These are phyloP conservation scores for Apophysomyces trapeziformis DNA, from an alignment of 371 early-diverging fungal species.

Conservation along the genomic window DNA sequence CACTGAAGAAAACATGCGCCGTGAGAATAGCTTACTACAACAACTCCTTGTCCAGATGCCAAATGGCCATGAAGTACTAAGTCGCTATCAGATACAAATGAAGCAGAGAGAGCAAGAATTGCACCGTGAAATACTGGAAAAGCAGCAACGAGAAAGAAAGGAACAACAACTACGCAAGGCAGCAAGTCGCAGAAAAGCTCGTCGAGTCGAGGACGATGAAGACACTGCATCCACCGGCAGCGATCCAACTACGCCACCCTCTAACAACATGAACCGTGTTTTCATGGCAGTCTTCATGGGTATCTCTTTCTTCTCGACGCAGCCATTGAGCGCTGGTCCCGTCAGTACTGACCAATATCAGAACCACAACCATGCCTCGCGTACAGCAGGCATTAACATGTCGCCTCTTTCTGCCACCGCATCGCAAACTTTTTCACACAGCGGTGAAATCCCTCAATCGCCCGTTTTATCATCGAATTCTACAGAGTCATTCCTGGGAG, in stretches of 20 bases:
- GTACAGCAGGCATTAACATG: slow-evolving; percentile 30
- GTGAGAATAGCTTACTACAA: slow-evolving; percentile 58
- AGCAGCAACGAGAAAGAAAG: slow-evolving; percentile 31
- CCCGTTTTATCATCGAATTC: background rate
- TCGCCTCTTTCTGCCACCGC: slow-evolving; percentile 1
- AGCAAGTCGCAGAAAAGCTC: slow-evolving; percentile 6
- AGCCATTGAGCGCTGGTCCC: slow-evolving; percentile 45
- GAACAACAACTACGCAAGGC: slow-evolving; percentile 35
- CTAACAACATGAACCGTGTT: slow-evolving; percentile 32
- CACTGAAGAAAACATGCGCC: slow-evolving; percentile 56
- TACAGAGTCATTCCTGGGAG: slow-evolving; percentile 15
- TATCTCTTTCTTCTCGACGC: slow-evolving; percentile 48
- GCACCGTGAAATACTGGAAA: slow-evolving; percentile 28
- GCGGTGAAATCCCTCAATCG: background rate
- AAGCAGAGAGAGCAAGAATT: slow-evolving; percentile 38
- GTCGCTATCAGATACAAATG: slow-evolving; percentile 38
- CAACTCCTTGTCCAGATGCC: slow-evolving; percentile 60
- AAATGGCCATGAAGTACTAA: slow-evolving; percentile 54
- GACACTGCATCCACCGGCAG: slow-evolving; percentile 34
- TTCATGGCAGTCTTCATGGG: slow-evolving; percentile 53
- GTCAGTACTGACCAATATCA: slow-evolving; percentile 35
- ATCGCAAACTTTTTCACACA: background rate
- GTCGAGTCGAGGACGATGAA: slow-evolving; percentile 28
- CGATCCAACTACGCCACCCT: slow-evolving; percentile 36
- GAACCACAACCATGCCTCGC: slow-evolving; percentile 44